A percentile compares a stretch with the other conserved stretches of the same genome.
phyloP scores from a whole-genome alignment of 2,329 filamentous ascomycete species.

The Aspergillus proliferans region DNA sequence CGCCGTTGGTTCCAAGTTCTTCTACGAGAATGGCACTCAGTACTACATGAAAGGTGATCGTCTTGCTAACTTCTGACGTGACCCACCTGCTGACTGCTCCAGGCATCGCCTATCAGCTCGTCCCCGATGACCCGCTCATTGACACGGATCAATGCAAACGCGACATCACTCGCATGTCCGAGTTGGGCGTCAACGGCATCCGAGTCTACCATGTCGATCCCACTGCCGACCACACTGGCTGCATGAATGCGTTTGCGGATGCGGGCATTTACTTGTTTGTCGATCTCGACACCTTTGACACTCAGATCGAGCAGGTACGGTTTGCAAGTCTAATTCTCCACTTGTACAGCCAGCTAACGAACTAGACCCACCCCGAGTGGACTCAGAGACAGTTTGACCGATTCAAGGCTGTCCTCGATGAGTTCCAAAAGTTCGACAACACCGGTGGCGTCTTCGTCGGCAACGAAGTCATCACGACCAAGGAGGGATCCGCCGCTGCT shows the following conservation, averaged over 20 bases:
- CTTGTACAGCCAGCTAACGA: not conserved
- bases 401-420: conserved; percentile 68
- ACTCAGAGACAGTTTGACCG: conserved; percentile 63
- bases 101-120: conserved; percentile 68
- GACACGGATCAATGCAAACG: conserved; percentile 68
- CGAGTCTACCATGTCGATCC: conserved; percentile 84
- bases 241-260: conserved; percentile 73
- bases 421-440: conserved; percentile 72
- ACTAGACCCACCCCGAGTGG: conserved; percentile 59
- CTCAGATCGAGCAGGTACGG: conserved; percentile 38
- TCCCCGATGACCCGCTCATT: conserved; percentile 67
- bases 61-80: not conserved
- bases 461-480: conserved; percentile 65
- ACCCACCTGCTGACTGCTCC: not conserved
- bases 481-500: conserved; percentile 56
- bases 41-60: conserved; percentile 73
- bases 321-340: not conserved
- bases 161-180: conserved; percentile 71
- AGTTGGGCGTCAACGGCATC: conserved; percentile 74
- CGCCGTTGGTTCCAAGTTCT: conserved; percentile 75
- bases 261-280: conserved; percentile 79
- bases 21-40: conserved; percentile 70
- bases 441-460: conserved; percentile 79
- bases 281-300: conserved; percentile 59
- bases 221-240: conserved; percentile 62